Evolutionary conservation across 495 filamentous ascomycete genomes (phyloP).

Genomic region (Hypoxylon fuscum): DNA sequence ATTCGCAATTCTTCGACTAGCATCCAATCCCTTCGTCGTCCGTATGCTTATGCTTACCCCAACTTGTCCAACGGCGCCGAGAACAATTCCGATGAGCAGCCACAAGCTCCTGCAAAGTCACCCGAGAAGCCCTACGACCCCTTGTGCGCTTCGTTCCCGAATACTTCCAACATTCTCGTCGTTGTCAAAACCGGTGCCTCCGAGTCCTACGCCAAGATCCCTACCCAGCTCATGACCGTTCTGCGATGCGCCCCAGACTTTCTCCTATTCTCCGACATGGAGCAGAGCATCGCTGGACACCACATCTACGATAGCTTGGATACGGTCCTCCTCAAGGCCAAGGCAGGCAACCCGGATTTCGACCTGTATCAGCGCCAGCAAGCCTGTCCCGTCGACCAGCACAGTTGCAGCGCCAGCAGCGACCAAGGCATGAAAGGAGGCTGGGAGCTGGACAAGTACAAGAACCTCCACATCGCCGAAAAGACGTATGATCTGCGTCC

Average conservation of each 20-base stretch:
- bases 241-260: slow-evolving; percentile 62
- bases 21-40: slow-evolving; percentile 18
- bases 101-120: too few species aligned
- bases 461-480: slow-evolving; percentile 57
- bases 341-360: slow-evolving; percentile 58
- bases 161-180: slow-evolving; percentile 52
- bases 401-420: slow-evolving; percentile 47
- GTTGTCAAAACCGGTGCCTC: slow-evolving; percentile 67
- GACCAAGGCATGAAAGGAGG: too few species aligned
- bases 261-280: slow-evolving; percentile 67
- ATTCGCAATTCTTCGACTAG: slow-evolving; percentile 9
- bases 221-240: slow-evolving; percentile 64
- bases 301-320: slow-evolving; percentile 62
- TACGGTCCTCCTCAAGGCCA: slow-evolving; percentile 50
- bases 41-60: slow-evolving; percentile 25
- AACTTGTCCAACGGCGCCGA: slow-evolving; percentile 21
- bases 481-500: slow-evolving; percentile 54
- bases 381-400: slow-evolving; percentile 52
- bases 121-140: slow-evolving; percentile 16
- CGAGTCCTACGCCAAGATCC: slow-evolving; percentile 60
- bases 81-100: too few species aligned
- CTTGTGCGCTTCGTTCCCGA: slow-evolving; percentile 48
- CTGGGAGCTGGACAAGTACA: slow-evolving; percentile 38
- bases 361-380: slow-evolving; percentile 62
- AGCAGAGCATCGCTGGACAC: slow-evolving; percentile 58